Evolutionary conservation across 768 basidiomycete species (phyloP).

Genomic region (Cubamyces sp.): DNA sequence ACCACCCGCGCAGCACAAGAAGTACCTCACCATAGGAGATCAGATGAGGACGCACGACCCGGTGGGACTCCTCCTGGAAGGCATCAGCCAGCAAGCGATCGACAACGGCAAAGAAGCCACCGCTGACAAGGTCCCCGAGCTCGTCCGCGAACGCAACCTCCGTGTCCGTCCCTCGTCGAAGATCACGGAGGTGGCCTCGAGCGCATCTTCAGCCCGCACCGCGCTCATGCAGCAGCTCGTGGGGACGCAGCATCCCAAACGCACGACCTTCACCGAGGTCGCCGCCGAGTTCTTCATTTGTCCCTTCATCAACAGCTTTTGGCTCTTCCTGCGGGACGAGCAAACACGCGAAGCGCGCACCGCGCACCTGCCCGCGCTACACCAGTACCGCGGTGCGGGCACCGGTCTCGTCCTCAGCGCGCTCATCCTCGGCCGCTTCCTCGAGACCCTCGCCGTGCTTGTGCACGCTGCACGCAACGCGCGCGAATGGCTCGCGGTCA

Average conservation of each 20-base stretch:
- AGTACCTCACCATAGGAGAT: slow-evolving; percentile 55
- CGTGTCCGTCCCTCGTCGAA: slow-evolving; percentile 56
- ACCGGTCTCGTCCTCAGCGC: slow-evolving; percentile 84
- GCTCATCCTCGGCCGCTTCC: slow-evolving; percentile 72
- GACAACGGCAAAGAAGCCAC: slow-evolving; percentile 60
- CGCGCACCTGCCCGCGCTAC: slow-evolving; percentile 52
- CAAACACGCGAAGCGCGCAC: slow-evolving; percentile 76
- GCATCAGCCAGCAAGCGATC: slow-evolving; percentile 64
- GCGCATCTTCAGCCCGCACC: slow-evolving; percentile 13
- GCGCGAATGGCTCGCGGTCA: slow-evolving; percentile 75
- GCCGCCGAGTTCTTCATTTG: slow-evolving; percentile 89
- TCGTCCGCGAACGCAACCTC: slow-evolving; percentile 76
- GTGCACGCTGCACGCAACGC: slow-evolving; percentile 84
- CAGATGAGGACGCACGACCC: slow-evolving; percentile 36
- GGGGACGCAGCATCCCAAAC: slow-evolving; percentile 20
- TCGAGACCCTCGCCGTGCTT: slow-evolving; percentile 77
- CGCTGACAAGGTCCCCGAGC: slow-evolving; percentile 57
- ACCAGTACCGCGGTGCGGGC: slow-evolving; percentile 71
- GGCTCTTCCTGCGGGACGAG: slow-evolving; percentile 89
- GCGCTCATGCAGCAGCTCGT: slow-evolving; percentile 20
- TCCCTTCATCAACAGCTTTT: slow-evolving; percentile 93
- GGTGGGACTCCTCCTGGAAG: slow-evolving; percentile 64
- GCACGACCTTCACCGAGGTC: slow-evolving; percentile 62
- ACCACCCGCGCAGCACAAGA: slow-evolving; percentile 70
- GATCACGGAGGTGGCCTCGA: slow-evolving; percentile 47